phyloP scores from a whole-genome alignment of 2,329 filamentous ascomycete genomes.

The Bipolaris gigantea region DNA sequence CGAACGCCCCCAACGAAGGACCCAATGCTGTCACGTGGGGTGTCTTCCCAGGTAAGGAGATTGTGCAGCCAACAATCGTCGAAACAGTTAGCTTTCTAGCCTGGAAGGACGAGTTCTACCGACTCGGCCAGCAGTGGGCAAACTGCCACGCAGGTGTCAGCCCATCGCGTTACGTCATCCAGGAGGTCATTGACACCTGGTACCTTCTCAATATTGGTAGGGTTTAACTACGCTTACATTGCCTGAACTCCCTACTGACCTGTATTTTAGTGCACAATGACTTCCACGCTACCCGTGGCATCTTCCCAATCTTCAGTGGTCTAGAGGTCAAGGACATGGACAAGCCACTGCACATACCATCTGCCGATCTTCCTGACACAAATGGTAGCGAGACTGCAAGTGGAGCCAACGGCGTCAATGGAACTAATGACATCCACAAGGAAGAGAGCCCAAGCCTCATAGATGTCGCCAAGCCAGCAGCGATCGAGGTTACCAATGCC shows the following conservation, averaged over 20 bases:
- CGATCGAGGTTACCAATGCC: constrained; percentile 35
- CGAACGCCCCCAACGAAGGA: constrained; percentile 80
- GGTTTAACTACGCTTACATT: constrained; percentile 29
- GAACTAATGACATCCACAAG: constrained; percentile 16
- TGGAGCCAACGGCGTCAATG: constrained; percentile 10
- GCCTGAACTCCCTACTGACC: neutral
- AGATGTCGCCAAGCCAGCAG: constrained; percentile 33
- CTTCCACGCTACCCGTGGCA: constrained; percentile 79
- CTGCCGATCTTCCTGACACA: constrained; percentile 11
- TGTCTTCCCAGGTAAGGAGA: constrained; percentile 97
- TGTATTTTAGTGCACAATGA: constrained; percentile 80
- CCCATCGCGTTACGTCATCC: constrained; percentile 77
- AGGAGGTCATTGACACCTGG: constrained; percentile 85
- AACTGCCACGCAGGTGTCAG: constrained; percentile 80
- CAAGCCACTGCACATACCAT: constrained; percentile 35
- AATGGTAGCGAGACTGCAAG: constrained; percentile 12
- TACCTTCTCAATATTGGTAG: constrained; percentile 92
- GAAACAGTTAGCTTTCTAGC: constrained; percentile 96
- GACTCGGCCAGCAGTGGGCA: constrained; percentile 89
- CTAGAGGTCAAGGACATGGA: constrained; percentile 70
- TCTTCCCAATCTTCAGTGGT: constrained; percentile 85
- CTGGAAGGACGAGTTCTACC: constrained; percentile 98
- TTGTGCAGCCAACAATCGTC: constrained; percentile 99
- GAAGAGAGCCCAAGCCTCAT: constrained; percentile 24
- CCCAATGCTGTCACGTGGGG: constrained; percentile 99